Evolutionary conservation across 352 stramenopile genomes (phyloP).

Genomic region (Peronospora destructor): DNA sequence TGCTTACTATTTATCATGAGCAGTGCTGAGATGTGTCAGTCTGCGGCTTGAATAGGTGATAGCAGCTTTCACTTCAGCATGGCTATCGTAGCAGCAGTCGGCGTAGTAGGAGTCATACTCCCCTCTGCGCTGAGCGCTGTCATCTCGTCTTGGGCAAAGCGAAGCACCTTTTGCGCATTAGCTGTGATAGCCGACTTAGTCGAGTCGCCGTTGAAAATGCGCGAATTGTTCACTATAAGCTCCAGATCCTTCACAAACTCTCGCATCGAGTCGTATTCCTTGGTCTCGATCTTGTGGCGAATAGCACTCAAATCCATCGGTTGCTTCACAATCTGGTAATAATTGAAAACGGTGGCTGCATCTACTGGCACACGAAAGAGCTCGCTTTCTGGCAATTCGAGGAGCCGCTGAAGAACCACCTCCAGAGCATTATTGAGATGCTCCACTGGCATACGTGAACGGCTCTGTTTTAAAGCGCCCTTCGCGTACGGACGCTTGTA

Average conservation of each 20-base stretch:
- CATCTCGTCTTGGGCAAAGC: conserved; percentile 70
- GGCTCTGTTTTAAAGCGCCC: conserved; percentile 61
- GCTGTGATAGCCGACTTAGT: conserved; percentile 63
- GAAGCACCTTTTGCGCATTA: conserved; percentile 71
- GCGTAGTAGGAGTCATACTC: conserved; percentile 29
- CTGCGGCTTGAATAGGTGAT: too few relatives aligned
- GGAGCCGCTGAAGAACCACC: conserved; percentile 52
- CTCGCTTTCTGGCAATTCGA: conserved; percentile 75
- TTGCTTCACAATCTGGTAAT: conserved; percentile 82
- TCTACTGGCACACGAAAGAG: conserved; percentile 69
- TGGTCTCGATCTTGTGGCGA: conserved; percentile 52
- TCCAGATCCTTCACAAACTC: conserved; percentile 84
- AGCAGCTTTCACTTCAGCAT: conserved; percentile 17
- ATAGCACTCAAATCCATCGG: conserved; percentile 76
- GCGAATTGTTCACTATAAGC: conserved; percentile 83
- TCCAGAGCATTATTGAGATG: conserved; percentile 64
- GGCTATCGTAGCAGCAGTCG: conserved; percentile 16
- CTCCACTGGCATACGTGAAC: conserved; percentile 66
- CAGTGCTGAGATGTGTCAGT: too few relatives aligned
- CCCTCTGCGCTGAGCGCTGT: conserved; percentile 53
- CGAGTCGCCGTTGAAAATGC: conserved; percentile 73
- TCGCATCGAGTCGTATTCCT: conserved; percentile 75
- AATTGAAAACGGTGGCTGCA: conserved; percentile 52
- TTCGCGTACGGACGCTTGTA: conserved; percentile 81
- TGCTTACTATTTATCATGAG: too few relatives aligned